phyloP scores from a whole-genome alignment of 176 grass and related monocot species.

The Eragrostis curvula region DNA sequence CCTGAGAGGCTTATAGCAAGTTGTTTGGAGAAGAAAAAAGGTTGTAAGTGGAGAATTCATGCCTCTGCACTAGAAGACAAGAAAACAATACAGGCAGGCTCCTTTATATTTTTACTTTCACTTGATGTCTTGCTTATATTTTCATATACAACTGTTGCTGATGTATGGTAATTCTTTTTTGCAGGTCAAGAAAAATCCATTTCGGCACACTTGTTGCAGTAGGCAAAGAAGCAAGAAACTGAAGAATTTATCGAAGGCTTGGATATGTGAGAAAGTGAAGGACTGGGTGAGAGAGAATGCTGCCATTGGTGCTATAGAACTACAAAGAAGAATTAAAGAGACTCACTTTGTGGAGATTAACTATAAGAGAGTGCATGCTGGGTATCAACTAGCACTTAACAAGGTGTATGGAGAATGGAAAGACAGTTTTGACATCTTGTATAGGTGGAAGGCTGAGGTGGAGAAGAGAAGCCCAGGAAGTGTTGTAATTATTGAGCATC shows the following conservation, averaged over 20 bases:
- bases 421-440: neutral
- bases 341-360: too few species aligned
- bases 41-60: neutral
- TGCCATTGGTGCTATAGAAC: neutral
- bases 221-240: neutral
- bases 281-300: neutral
- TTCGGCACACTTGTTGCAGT: neutral
- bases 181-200: neutral
- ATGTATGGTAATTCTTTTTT: neutral
- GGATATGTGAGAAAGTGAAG: neutral
- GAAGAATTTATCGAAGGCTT: neutral
- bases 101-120: neutral
- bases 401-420: neutral
- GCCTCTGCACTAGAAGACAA: neutral
- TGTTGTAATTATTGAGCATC: neutral
- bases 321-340: neutral
- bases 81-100: neutral
- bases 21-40: neutral
- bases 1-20: neutral
- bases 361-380: too few species aligned
- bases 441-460: neutral
- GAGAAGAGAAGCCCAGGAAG: neutral
- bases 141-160: too few species aligned
- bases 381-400: neutral
- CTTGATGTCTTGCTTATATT: too few species aligned